Percentiles rank a stretch among this genome's conserved stretches.
Evolutionary conservation across 2,329 filamentous ascomycete species (phyloP).

Genomic region (Nothomitra cinnamomea): DNA sequence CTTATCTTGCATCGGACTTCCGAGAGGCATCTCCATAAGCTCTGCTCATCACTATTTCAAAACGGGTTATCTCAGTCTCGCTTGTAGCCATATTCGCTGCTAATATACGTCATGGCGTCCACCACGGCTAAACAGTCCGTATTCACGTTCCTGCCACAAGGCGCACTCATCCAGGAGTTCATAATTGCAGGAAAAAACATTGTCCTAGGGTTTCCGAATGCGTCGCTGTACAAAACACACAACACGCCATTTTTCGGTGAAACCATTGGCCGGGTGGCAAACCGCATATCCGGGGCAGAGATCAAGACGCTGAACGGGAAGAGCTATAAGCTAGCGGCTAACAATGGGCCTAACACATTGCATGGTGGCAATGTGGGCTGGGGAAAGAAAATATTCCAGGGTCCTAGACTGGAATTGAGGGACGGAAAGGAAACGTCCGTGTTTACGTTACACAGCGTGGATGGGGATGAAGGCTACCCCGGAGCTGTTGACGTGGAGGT

Average conservation of each 20-base stretch:
- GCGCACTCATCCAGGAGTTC: conserved; percentile 47
- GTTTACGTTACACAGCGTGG: conserved; percentile 43
- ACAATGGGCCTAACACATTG: conserved; percentile 61
- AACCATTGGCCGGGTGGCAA: conserved; percentile 73
- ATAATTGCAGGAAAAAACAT: conserved; percentile 56
- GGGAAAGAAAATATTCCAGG: conserved; percentile 64
- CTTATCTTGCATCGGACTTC: no score
- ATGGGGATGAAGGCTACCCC: conserved; percentile 82
- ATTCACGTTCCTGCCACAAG: conserved; percentile 28
- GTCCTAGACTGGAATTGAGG: conserved; percentile 41
- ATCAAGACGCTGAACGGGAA: conserved; percentile 57
- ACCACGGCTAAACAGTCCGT: conserved; percentile 16
- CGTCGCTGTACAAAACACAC: conserved; percentile 56
- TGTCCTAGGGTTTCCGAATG: conserved; percentile 66
- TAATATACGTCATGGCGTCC: not conserved
- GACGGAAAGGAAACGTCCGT: conserved; percentile 28
- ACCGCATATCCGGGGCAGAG: conserved; percentile 58
- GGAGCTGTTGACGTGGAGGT: conserved; percentile 65
- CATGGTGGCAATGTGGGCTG: conserved; percentile 62
- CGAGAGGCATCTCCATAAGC: no score
- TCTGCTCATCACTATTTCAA: not conserved
- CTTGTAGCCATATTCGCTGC: not conserved
- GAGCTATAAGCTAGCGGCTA: conserved; percentile 52
- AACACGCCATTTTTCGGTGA: conserved; percentile 77
- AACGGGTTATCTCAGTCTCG: not conserved